phyloP scores from a whole-genome alignment of 129 eudicot species.

The Ambrosia trifida region DNA sequence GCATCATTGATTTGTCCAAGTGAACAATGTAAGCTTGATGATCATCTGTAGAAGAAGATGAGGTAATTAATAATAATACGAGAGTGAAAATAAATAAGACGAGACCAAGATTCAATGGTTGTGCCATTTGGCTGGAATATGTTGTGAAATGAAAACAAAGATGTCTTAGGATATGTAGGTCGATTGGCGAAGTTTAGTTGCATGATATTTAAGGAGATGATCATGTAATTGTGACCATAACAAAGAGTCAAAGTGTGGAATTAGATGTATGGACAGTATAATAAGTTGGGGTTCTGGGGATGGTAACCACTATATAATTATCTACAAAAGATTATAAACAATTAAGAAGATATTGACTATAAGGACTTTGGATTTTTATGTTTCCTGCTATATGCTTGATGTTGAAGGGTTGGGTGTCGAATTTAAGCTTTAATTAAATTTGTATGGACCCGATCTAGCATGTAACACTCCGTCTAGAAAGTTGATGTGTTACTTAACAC shows the following conservation, averaged over 20 bases:
- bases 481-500: too few relatives aligned
- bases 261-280: constrained; percentile 23
- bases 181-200: not conserved
- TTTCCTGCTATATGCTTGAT: too few relatives aligned
- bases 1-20: constrained; percentile 54
- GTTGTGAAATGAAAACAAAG: constrained; percentile 6
- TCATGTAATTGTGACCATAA: not conserved
- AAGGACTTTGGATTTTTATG: too few relatives aligned
- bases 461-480: too few relatives aligned
- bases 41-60: constrained; percentile 34
- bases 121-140: constrained; percentile 15
- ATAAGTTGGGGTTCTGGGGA: constrained; percentile 31
- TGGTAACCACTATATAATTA: not conserved
- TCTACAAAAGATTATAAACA: not conserved
- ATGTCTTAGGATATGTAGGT: not conserved
- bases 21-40: constrained; percentile 45
- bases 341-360: too few relatives aligned
- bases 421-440: too few relatives aligned
- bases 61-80: not conserved
- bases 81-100: constrained; percentile 16
- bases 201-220: not conserved
- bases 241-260: constrained; percentile 22
- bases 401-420: too few relatives aligned
- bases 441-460: too few relatives aligned
- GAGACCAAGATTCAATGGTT: constrained; percentile 10